These are phyloP conservation scores for Aspergillus arachidicola DNA, from an alignment of 2,329 filamentous ascomycete genomes.

Conservation along the genomic window DNA sequence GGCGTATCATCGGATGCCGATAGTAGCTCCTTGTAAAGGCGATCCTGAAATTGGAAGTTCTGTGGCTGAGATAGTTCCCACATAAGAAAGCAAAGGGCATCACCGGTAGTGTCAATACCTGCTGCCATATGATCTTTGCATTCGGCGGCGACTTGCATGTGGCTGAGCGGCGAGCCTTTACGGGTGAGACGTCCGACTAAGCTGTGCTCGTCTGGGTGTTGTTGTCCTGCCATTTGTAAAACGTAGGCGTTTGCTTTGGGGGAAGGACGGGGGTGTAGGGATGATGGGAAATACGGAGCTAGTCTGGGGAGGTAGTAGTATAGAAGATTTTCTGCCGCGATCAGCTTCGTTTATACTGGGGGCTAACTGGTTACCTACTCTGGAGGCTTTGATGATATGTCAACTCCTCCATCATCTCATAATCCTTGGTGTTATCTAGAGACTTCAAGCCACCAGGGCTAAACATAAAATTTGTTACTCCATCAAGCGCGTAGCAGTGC, in stretches of 20 bases:
- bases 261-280: constrained; percentile 59
- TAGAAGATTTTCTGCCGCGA: constrained; percentile 58
- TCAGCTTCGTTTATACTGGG: constrained; percentile 1
- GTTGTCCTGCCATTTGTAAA: constrained; percentile 52
- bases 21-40: constrained; percentile 56
- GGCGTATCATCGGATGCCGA: constrained; percentile 39
- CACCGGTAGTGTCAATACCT: constrained; percentile 72
- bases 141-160: constrained; percentile 64
- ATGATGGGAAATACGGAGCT: constrained; percentile 49
- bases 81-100: constrained; percentile 71
- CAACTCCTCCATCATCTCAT: constrained; percentile 68
- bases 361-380: constrained; percentile 49
- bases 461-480: constrained; percentile 70
- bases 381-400: constrained; percentile 69
- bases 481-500: constrained; percentile 71
- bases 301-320: constrained; percentile 59
- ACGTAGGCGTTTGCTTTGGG: constrained; percentile 64
- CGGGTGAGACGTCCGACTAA: constrained; percentile 62
- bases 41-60: constrained; percentile 54
- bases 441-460: constrained; percentile 66
- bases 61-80: constrained; percentile 68
- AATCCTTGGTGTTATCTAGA: constrained; percentile 57
- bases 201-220: constrained; percentile 56
- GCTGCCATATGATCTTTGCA: constrained; percentile 73
- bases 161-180: constrained; percentile 52